A percentile compares a stretch with the other conserved stretches of the same genome.
These are phyloP conservation scores for Suhomyces taliae DNA, from an alignment of 1,139 yeast genomes.

Conservation along the genomic window DNA sequence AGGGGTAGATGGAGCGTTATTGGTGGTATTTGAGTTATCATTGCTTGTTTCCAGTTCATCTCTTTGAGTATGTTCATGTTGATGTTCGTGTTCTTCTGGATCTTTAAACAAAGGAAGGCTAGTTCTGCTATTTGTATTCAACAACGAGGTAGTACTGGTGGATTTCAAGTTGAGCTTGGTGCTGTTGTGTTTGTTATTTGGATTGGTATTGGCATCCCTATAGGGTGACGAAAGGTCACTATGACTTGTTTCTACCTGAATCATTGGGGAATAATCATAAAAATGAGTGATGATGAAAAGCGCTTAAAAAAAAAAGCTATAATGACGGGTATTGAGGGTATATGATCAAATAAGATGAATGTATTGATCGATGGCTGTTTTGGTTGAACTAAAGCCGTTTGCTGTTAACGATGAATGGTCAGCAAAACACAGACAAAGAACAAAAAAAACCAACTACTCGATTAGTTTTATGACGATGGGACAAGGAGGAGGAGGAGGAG, in stretches of 20 bases:
- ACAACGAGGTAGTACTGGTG: not conserved
- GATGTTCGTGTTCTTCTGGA: not conserved
- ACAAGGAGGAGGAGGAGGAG: no score
- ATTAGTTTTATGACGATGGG: no score
- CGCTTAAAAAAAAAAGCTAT: no score
- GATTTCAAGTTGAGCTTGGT: conserved; percentile 1
- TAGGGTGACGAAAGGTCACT: conserved; percentile 6
- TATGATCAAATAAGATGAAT: no score
- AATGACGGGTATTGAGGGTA: no score
- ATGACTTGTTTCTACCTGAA: conserved; percentile 8
- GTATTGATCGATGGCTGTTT: no score
- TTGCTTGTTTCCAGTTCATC: not conserved
- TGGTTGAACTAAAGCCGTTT: no score
- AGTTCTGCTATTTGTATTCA: not conserved
- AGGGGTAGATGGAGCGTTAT: conserved; percentile 31
- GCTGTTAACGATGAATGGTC: no score
- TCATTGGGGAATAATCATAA: conserved; percentile 2
- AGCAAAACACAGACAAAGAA: no score
- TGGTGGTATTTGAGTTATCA: conserved; percentile 5
- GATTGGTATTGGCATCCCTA: not conserved
- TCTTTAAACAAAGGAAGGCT: not conserved
- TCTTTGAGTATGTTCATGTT: not conserved
- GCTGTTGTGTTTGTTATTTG: not conserved
- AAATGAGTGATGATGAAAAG: no score
- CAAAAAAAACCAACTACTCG: no score